Percentiles rank a stretch among this genome's conserved stretches.
These are phyloP conservation scores for Aspergillus sp. DNA, from an alignment of 2,329 filamentous ascomycete species.

Conservation along the genomic window DNA sequence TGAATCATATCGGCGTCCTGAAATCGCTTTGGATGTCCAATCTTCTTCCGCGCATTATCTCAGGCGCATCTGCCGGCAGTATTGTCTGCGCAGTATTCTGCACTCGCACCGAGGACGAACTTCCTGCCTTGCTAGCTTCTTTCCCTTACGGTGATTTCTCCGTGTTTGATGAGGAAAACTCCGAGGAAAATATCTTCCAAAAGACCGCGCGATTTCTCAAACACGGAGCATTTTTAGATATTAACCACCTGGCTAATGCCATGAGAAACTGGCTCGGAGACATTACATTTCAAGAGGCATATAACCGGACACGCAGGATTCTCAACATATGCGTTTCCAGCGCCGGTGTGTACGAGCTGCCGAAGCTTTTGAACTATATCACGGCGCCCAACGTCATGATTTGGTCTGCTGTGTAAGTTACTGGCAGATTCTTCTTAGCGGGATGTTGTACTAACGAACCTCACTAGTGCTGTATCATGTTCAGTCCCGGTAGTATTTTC, in stretches of 20 bases:
- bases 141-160: constrained; percentile 79
- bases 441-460: constrained; percentile 12
- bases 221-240: constrained; percentile 82
- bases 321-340: constrained; percentile 93
- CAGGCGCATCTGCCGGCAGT: constrained; percentile 81
- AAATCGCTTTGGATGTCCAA: constrained; percentile 75
- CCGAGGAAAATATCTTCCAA: constrained; percentile 63
- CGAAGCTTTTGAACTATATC: constrained; percentile 84
- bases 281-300: constrained; percentile 92
- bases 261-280: constrained; percentile 81
- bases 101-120: constrained; percentile 73
- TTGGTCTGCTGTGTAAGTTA: constrained; percentile 79
- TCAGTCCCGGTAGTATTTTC: constrained; percentile 87
- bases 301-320: constrained; percentile 88
- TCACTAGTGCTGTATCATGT: constrained; percentile 73
- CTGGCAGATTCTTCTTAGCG: neutral
- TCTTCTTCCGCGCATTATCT: constrained; percentile 81
- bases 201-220: constrained; percentile 74
- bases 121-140: constrained; percentile 65
- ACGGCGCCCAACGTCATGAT: constrained; percentile 94
- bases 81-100: constrained; percentile 82
- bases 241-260: constrained; percentile 74
- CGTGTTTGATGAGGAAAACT: constrained; percentile 69
- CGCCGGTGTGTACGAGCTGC: constrained; percentile 82
- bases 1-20: constrained; percentile 86